These are phyloP conservation scores for Citropsis articulata DNA, from an alignment of 345 rosid genomes.

Conservation along the genomic window DNA sequence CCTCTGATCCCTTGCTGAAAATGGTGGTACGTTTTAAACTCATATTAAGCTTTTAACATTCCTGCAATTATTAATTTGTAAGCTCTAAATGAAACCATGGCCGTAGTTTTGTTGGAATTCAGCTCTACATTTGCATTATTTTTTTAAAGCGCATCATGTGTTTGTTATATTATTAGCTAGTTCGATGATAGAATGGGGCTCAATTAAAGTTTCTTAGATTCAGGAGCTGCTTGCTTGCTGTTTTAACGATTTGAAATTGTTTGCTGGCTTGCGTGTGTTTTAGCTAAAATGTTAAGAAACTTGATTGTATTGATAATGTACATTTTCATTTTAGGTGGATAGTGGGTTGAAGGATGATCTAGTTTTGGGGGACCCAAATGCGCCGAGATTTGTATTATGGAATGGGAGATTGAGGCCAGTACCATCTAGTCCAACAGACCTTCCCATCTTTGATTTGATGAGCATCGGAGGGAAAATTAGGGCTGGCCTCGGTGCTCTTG, in stretches of 20 bases:
- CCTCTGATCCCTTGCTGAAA: constrained; percentile 89
- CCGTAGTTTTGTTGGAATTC: not conserved
- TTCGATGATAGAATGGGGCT: constrained; percentile 23
- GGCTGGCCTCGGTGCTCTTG: constrained; percentile 87
- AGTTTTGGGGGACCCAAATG: constrained; percentile 89
- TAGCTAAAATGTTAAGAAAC: not conserved
- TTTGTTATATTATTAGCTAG: not conserved
- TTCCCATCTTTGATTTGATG: constrained; percentile 83
- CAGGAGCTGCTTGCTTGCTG: constrained; percentile 8
- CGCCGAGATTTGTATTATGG: constrained; percentile 91
- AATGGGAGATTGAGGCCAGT: constrained; percentile 85
- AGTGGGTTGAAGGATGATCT: constrained; percentile 82
- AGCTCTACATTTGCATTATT: not conserved
- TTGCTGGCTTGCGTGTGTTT: not conserved
- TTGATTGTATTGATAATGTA: not conserved
- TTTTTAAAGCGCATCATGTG: not conserved
- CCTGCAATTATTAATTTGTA: not conserved
- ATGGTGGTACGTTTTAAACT: constrained; percentile 58
- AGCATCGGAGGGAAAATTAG: constrained; percentile 84
- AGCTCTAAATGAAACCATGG: not conserved
- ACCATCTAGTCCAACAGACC: constrained; percentile 68
- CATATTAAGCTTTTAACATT: not conserved
- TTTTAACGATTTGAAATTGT: not conserved
- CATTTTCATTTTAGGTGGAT: constrained; percentile 52
- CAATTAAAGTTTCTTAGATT: not conserved